These are phyloP conservation scores for Aechmea fasciata DNA, from an alignment of 176 grass and related monocot species.

Conservation along the genomic window DNA sequence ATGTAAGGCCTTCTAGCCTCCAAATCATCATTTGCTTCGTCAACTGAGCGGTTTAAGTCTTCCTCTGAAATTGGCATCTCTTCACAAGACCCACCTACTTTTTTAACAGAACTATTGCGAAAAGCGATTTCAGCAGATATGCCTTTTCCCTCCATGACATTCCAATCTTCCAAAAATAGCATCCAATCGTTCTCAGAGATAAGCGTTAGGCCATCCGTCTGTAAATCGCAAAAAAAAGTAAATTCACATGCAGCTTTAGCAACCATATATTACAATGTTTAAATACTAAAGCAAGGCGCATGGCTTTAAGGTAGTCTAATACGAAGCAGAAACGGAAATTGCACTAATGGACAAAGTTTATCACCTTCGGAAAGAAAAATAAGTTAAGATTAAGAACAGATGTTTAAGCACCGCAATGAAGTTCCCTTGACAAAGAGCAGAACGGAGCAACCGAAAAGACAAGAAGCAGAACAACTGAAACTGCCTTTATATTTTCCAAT, in stretches of 20 bases:
- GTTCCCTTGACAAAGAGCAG: no score
- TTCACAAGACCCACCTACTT: constrained; percentile 32
- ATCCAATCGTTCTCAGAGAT: constrained; percentile 67
- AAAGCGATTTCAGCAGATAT: constrained; percentile 79
- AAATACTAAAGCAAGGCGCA: neutral
- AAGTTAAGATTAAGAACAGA: no score
- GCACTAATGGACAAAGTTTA: no score
- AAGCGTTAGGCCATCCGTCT: constrained; percentile 76
- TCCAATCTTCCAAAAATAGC: constrained; percentile 92
- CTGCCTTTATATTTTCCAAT: neutral
- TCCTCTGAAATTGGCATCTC: constrained; percentile 20
- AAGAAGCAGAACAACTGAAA: neutral
- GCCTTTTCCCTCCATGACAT: constrained; percentile 44
- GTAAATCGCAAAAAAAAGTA: constrained; percentile 28
- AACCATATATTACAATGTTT: neutral
- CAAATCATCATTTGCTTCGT: constrained; percentile 39
- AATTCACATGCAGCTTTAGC: neutral
- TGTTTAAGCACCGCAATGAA: no score
- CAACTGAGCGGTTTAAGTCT: constrained; percentile 22
- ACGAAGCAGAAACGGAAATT: no score
- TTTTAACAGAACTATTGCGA: constrained; percentile 34
- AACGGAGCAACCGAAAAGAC: neutral
- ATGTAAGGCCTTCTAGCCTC: constrained; percentile 33
- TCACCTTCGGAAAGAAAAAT: no score
- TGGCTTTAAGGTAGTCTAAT: no score